A percentile compares a stretch with the other conserved stretches of the same genome.
Conservation (phyloP, 2,329 filamentous ascomycete genomes). For the Ophiocordyceps camponoti-rufipedis region DNA sequence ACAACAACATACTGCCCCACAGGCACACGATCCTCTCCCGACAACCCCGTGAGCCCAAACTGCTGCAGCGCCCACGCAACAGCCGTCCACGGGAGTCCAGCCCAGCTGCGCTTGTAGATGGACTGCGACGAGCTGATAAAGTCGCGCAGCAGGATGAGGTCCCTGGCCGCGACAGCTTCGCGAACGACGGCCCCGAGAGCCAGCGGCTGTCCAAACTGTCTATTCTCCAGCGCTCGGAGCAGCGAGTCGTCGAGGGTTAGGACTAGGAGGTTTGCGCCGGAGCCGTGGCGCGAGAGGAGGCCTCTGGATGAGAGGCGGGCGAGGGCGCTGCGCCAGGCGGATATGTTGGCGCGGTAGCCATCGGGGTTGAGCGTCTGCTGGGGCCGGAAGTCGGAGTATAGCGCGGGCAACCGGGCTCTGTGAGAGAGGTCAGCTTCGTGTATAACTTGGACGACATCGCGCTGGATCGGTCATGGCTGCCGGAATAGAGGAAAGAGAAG, state of each 20-base stretch:
- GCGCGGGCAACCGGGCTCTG: conserved; percentile 61
- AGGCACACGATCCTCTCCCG: conserved; percentile 36
- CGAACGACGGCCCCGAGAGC: conserved; percentile 60
- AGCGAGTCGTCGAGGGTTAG: conserved; percentile 44
- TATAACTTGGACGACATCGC: too few species aligned
- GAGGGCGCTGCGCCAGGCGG: conserved; percentile 62
- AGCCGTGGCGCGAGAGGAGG: conserved; percentile 21
- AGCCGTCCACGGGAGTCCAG: conserved; percentile 50
- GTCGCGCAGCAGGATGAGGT: conserved; percentile 51
- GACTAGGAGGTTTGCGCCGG: conserved; percentile 27
- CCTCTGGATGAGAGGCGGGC: conserved; percentile 50
- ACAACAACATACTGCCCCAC: conserved; percentile 48
- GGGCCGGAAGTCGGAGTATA: conserved; percentile 72
- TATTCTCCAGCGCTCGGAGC: conserved; percentile 51
- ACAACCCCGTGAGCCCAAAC: conserved; percentile 39
- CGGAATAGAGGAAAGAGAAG: not conserved
- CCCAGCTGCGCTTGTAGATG: conserved; percentile 54
- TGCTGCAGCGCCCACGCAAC: conserved; percentile 60
- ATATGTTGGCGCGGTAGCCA: conserved; percentile 63
- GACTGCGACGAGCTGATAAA: conserved; percentile 50
- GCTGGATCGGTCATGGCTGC: not conserved
- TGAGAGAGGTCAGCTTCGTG: not conserved
- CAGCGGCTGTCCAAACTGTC: conserved; percentile 64
- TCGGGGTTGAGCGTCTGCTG: conserved; percentile 67
- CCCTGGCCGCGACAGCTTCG: conserved; percentile 52